Base-by-base conservation (phyloP, 768 basidiomycete genomes). In the Pleurotus eryngii region DNA sequence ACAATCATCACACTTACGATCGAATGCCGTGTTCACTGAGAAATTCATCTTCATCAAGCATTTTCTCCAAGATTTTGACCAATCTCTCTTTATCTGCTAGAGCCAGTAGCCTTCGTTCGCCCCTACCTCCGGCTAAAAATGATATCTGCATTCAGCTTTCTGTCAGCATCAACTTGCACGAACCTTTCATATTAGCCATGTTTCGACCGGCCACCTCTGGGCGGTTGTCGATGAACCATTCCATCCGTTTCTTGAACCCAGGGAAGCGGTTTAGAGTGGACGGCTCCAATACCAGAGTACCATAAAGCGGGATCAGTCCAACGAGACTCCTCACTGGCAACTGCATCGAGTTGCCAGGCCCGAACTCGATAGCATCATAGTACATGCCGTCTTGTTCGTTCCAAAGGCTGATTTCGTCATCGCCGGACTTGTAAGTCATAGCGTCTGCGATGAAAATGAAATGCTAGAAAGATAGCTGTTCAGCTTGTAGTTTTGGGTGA, bases 381-480 rank as follows among this genome's bases (percentile, higher is more conserved):
- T 98, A 99, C 87, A 98, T 90, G 22, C 97, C 96, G 63, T 98
- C 95, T 63, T 93, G 73, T 62, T 98, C 97, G 69, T 88, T 97
- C 97, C 97, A 99, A 11, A 99, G 80, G 60, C 89, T 90, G 43
- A 81, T 68, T 65, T 93, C 87, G 63, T 86, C 76, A 39, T 89
- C 87, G n/a, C 88, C 89, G 57, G 83, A 80, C 65, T 82, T 81
- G 74, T 83, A 98, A 1, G 97, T 97, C 97, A 99, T 98, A 6
- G 97, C 97, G 68, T 99, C 97, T 7, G 97, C 85, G 54, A 99
- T 99, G 77, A 95, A 96, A 65, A 98, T 88, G 73, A 98, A 99
- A 71, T 98, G 95, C 89, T 95, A 64, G 37, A 60, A 61, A 30
- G 30, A 35, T 11, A 26, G 35, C n/a, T 18, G 42, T 53, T 47